Base-by-base conservation (phyloP, 805 yeast genomes). In the Martiniozyma abietophila region DNA sequence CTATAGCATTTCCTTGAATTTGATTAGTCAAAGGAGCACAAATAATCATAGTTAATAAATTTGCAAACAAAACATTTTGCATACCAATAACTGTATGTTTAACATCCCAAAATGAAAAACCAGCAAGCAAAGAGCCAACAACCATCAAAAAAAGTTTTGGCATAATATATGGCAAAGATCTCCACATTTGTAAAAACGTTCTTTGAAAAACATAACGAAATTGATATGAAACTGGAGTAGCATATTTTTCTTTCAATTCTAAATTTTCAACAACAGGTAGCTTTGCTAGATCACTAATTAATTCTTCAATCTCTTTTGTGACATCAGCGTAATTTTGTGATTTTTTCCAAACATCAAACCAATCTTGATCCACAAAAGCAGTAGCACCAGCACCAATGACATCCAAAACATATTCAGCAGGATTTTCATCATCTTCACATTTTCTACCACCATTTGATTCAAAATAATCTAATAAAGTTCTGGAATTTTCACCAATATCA, bases 381-480 rank as follows among this genome's bases (percentile, higher is more conserved):
- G 84, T 79, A 3, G 89, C 85, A 54, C 85, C 89, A 24, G 89
- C 92, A 43, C 92, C 94, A 54, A 81, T 78, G 40, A 73, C 75
- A 41, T 76, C 76, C 46, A 80, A 60, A 56, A 80, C 74, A 62
- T 77, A 80, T 56, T 79, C 88, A 25, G 86, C 88, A 23, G 86
- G 85, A 44, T 80, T 80, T 38, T 76, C 86, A 24, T 61, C 56
- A 9, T 56, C 55, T 25, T 61, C 66, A 63, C 92, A 81, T 34
- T 67, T 64, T 35, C 76, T 71, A 29, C 88, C 89, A 27, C 94
- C 73, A 38, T 67, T 47, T 11, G 48, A 49, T 50, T 69, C 74
- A 42, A 70, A 70, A 47, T 69, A 70, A 32, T 61, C 49, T 21
- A 69, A 58, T 51, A 70, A 49, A 2, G 60, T 53, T 9, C 44